These are phyloP conservation scores for Debaryomycetaceae sp. DNA, from an alignment of 1,139 yeast genomes.

Conservation along the genomic window DNA sequence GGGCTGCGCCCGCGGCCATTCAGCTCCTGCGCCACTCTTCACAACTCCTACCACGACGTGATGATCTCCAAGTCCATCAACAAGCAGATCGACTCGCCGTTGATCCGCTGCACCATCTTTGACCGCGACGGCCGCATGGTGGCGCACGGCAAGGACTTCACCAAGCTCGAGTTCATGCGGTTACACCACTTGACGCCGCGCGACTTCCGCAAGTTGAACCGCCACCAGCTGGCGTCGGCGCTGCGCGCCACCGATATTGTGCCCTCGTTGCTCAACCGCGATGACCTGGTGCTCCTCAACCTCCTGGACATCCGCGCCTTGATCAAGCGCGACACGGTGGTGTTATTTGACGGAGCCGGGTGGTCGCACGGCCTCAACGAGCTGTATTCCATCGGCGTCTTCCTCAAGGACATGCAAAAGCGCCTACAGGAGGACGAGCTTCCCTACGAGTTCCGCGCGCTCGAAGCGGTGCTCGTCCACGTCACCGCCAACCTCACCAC, in stretches of 20 bases:
- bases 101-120: conserved; percentile 57
- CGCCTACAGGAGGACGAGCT: conserved; percentile 22
- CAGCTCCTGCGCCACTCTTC: too few relatives aligned
- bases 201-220: conserved; percentile 38
- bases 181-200: conserved; percentile 33
- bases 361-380: conserved; percentile 19
- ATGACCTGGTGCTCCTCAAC: conserved; percentile 35
- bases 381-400: conserved; percentile 28
- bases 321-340: conserved; percentile 36
- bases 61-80: background rate
- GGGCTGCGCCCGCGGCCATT: too few relatives aligned
- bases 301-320: conserved; percentile 40
- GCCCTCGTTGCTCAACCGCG: conserved; percentile 37
- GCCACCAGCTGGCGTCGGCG: conserved; percentile 17
- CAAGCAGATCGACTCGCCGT: conserved; percentile 10
- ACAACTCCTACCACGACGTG: conserved; percentile 2
- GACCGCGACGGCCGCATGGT: conserved; percentile 32
- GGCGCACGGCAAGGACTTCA: conserved; percentile 37
- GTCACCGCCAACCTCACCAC: conserved; percentile 36
- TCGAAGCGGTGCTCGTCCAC: conserved; percentile 39
- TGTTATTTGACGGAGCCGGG: conserved; percentile 31
- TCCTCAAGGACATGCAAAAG: conserved; percentile 29
- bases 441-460: conserved; percentile 43
- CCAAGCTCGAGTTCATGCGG: conserved; percentile 34
- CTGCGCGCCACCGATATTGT: conserved; percentile 31